Percentiles rank a stretch among this genome's conserved stretches.
Evolutionary conservation across 176 grass and related monocot species (phyloP).

Genomic region (Tillandsia leiboldiana): DNA sequence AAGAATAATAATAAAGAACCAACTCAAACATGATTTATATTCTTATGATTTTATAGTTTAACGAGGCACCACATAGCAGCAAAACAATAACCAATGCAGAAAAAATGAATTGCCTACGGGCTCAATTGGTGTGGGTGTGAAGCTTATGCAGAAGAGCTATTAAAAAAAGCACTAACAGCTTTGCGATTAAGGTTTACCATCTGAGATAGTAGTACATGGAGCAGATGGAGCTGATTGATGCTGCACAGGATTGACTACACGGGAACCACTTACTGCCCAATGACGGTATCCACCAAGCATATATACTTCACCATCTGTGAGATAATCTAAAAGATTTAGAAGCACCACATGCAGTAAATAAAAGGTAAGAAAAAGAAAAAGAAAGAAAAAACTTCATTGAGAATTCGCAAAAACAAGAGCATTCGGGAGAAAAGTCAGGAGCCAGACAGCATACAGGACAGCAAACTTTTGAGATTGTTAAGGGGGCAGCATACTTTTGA

Average conservation of each 20-base stretch:
- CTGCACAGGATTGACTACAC: conserved; percentile 8
- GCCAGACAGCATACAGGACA: no score
- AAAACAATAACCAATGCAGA: no score
- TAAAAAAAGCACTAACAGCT: no score
- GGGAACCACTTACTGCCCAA: conserved; percentile 21
- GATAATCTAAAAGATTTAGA: neutral
- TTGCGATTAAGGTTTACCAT: conserved; percentile 25
- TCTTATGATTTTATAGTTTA: neutral
- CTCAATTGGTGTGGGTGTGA: no score
- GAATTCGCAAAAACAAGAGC: no score
- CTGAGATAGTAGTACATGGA: conserved; percentile 18
- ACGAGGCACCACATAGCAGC: neutral
- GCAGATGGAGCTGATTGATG: conserved; percentile 17
- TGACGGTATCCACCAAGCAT: conserved; percentile 75
- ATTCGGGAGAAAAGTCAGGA: no score
- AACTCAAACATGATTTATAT: neutral
- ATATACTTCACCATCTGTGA: conserved; percentile 53
- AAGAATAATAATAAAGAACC: neutral
- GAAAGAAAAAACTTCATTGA: no score
- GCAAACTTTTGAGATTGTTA: no score
- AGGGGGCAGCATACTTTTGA: no score
- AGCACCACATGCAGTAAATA: neutral
- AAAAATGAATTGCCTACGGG: no score
- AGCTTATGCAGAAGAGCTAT: no score
- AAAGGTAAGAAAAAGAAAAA: no score